Evolutionary conservation across 2,329 filamentous ascomycete genomes (phyloP), one percentile per base, ranked within the genome.

Genomic region (Xylaria sp.): DNA sequence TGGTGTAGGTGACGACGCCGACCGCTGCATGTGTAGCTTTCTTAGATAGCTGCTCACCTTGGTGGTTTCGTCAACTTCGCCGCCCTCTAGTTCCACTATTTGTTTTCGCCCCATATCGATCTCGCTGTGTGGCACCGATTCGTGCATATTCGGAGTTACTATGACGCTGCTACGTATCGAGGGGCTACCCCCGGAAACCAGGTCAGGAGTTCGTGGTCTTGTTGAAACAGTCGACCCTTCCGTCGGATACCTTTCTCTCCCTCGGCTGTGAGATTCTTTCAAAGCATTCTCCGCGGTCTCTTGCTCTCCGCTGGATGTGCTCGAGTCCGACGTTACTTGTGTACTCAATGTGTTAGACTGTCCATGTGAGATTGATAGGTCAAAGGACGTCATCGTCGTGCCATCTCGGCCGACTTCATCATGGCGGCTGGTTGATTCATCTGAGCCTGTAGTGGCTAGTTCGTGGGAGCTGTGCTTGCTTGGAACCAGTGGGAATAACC

Each of bases 131-230:
- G 62, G 17, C 6, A 61, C 23, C 17, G 55, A 37, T 37, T 65
- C 67, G 37, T 69, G 61, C 4, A 58, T 48, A 58, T 67, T 72
- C n/a, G 72, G 72, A 1, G 71, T 75, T 15, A 70, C 60, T 37
- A 75, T 23, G n/a, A 71, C 21, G 53, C 70, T 73, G 53, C 72
- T 74, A 6, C 65, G 63, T 38, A 70, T 66, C 10, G 73, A 74
- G 19, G 67, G 65, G 37, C 67, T 67, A 23, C 58, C 64, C 2
- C 68, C 67, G 23, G 55, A 71, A n/a, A 70, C 63, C 4, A 75
- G 54, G 25, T 72, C 73, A 3, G 73, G 72, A 3, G 73, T 72
- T 19, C 67, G 68, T 15, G 72, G 72, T 56, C 60, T 56, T 58
- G 60, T 68, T n/a, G 66, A 62, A 10, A 58, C 58, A 31, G 65